phyloP scores from a whole-genome alignment of 2,329 filamentous ascomycete genomes.

The Pyrenophora teres region DNA sequence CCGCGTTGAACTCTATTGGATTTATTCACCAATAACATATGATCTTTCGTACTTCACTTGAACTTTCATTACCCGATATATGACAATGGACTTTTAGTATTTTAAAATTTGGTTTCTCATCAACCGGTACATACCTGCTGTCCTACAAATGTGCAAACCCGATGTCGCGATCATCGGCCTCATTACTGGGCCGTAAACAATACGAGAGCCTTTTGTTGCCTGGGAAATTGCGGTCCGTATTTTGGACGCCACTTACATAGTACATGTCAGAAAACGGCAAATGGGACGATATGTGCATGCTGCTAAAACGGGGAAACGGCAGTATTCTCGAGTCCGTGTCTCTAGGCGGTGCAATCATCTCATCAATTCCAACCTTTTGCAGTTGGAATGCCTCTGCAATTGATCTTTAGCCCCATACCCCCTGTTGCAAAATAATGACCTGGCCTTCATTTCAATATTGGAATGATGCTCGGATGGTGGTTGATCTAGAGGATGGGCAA shows the following conservation, averaged over 20 bases:
- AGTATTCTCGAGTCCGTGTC: background rate
- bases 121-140: too few relatives aligned
- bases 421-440: background rate
- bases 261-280: background rate
- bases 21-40: too few relatives aligned
- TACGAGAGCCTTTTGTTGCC: background rate
- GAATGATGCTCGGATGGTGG: background rate
- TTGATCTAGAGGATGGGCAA: background rate
- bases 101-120: too few relatives aligned
- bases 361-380: background rate
- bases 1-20: too few relatives aligned
- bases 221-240: background rate
- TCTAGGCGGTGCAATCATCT: background rate
- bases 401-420: background rate
- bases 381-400: background rate
- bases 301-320: background rate
- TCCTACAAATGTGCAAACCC: too few relatives aligned
- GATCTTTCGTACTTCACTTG: too few relatives aligned
- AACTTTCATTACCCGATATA: too few relatives aligned
- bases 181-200: too few relatives aligned
- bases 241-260: background rate
- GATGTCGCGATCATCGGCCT: too few relatives aligned
- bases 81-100: too few relatives aligned
- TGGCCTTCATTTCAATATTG: too few relatives aligned
- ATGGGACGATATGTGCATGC: background rate